Evolutionary conservation across 345 rosid species (phyloP), one percentile per base, ranked within the genome.

Genomic region (Cardamine chenopodiifolia): DNA sequence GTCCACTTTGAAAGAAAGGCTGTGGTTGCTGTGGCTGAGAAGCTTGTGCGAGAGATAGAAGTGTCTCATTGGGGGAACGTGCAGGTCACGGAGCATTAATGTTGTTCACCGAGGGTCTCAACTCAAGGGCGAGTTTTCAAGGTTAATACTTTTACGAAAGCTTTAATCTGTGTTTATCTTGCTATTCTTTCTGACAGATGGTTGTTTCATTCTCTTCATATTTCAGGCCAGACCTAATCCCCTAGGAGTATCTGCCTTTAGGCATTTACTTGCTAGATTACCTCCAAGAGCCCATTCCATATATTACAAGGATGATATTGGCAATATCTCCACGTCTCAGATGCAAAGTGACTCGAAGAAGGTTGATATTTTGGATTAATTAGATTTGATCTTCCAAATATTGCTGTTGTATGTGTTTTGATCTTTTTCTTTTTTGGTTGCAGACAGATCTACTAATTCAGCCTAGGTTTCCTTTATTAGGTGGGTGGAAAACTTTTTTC

Each of bases 41-140:
- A 88, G 79, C 82, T 95, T 53, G 89, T 88, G 40, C 79, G 96
- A 55, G 99, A 96, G 81, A 86, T 96, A 70, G 97, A 92, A 80
- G 86, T 96, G 72, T 96, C 99, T 55, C 98, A 90, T 20, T 96
- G 99, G 99, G 98, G 98, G 53, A 88, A 89, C 40, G 91, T 96
- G 64, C 96, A 90, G 79, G 81, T 96, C 48, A 88, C 98, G 0
- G 99, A 96, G 78, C 83, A 96, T 79, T 96, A 82, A 83, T 42
- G 49, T 96, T 26, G 75, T 84, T 48, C 97, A 96, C 72, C 86
- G 82, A 12, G 98, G 98, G 52, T 93, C 98, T 71, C 85, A 87
- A 63, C 86, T 85, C 77, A 88, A 81, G 93, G 98, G 99, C 47
- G 98, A 88, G 83, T 92, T 92, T 83, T 96, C 98, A 57, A 89